phyloP scores from a whole-genome alignment of 1,284 basidiomycete genomes.

The Ganoderma resinaceum region DNA sequence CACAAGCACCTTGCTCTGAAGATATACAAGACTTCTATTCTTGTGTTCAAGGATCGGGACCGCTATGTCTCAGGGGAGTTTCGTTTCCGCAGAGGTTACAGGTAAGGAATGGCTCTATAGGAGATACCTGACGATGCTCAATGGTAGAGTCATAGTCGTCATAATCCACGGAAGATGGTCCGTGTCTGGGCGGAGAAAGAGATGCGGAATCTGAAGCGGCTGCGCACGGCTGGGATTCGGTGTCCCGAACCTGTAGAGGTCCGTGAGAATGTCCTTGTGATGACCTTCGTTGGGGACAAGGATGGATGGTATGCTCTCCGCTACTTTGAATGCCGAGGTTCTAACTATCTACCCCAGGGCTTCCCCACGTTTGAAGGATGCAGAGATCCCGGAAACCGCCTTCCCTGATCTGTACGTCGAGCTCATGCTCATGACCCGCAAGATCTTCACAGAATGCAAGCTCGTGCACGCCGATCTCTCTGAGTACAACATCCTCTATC shows the following conservation, averaged over 20 bases:
- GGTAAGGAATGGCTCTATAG: constrained; percentile 21
- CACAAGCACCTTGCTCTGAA: constrained; percentile 85
- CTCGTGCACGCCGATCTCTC: constrained; percentile 98
- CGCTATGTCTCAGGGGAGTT: constrained; percentile 94
- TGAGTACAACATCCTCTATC: constrained; percentile 97
- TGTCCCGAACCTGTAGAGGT: constrained; percentile 94
- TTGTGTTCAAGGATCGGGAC: constrained; percentile 97
- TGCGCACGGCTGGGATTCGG: constrained; percentile 82
- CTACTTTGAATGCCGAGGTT: neutral
- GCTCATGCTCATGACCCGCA: constrained; percentile 81
- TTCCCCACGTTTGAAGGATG: constrained; percentile 92
- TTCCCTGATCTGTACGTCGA: constrained; percentile 80
- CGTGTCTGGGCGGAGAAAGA: constrained; percentile 99
- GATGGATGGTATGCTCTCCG: constrained; percentile 74
- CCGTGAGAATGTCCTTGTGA: constrained; percentile 96
- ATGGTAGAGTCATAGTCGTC: constrained; percentile 51
- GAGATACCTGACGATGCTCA: neutral
- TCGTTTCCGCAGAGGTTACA: constrained; percentile 93
- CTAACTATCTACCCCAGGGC: constrained; percentile 59
- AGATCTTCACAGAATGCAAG: constrained; percentile 90
- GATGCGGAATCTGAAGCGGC: constrained; percentile 91
- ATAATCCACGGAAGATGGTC: constrained; percentile 99
- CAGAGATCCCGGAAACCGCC: constrained; percentile 62
- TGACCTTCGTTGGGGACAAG: constrained; percentile 89
- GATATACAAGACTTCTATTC: constrained; percentile 98